Percentiles rank a stretch among this genome's conserved stretches.
Conservation (phyloP, 192 early-diverging fungal species). For the Coemansia sp. region DNA sequence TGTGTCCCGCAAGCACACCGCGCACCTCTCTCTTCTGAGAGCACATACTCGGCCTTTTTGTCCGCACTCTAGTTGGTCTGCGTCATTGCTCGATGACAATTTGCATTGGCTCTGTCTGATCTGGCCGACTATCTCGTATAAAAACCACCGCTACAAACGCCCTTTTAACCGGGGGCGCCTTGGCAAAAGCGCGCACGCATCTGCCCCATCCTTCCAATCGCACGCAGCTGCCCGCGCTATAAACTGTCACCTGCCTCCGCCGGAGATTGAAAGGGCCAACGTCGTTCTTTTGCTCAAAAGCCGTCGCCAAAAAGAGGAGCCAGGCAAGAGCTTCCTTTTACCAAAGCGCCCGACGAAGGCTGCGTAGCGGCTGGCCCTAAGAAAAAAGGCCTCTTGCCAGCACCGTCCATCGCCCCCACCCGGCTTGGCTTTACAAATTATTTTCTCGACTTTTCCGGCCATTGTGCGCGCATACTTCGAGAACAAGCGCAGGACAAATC, state of each 20-base stretch:
- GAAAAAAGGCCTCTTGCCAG: not conserved
- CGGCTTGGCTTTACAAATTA: not conserved
- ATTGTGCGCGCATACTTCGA: slow-evolving; percentile 2
- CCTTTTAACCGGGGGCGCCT: not conserved
- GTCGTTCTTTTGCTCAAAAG: not conserved
- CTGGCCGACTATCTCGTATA: not conserved
- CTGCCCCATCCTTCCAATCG: too few species aligned
- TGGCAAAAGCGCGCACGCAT: not conserved
- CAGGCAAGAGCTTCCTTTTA: slow-evolving; percentile 2
- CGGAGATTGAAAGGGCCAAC: not conserved
- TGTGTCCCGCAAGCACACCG: not conserved
- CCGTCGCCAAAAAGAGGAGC: not conserved
- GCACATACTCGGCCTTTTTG: not conserved
- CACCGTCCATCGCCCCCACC: not conserved
- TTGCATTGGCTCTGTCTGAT: not conserved
- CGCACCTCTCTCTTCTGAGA: not conserved
- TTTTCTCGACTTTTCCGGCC: not conserved
- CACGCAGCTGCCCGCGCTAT: too few species aligned
- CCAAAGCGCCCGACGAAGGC: slow-evolving; percentile 1
- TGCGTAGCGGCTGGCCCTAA: not conserved
- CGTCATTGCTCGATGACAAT: not conserved
- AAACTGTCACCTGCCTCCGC: not conserved
- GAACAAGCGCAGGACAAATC: not conserved
- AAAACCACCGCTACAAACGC: not conserved
- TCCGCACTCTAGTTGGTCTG: not conserved